Conservation (phyloP, 768 basidiomycete species). For the Boletellus emodensis region DNA sequence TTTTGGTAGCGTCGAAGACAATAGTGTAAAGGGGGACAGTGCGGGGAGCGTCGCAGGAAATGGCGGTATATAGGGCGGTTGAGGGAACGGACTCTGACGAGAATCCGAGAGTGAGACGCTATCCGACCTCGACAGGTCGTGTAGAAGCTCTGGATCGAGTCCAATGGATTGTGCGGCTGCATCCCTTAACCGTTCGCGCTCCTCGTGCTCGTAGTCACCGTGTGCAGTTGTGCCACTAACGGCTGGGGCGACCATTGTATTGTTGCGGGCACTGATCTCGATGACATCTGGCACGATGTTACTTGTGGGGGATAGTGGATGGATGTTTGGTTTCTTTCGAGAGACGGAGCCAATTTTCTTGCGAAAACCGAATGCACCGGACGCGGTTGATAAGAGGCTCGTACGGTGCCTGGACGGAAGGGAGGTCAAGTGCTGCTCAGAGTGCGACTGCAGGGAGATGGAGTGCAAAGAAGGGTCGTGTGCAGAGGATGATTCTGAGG, state of each 20-base stretch:
- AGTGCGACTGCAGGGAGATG: constrained; percentile 2
- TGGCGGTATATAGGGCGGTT: constrained; percentile 35
- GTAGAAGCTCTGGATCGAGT: constrained; percentile 50
- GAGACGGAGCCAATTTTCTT: constrained; percentile 39
- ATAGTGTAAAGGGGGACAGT: constrained; percentile 50
- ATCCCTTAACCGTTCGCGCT: constrained; percentile 70
- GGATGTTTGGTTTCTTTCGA: constrained; percentile 36
- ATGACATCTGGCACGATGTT: constrained; percentile 65
- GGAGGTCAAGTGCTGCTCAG: constrained; percentile 3
- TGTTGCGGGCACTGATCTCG: constrained; percentile 54
- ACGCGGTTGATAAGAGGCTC: constrained; percentile 50
- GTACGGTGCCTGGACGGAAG: constrained; percentile 36
- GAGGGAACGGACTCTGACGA: constrained; percentile 10
- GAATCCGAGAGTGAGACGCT: constrained; percentile 14
- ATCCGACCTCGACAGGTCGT: constrained; percentile 28
- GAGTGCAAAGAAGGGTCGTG: constrained; percentile 11
- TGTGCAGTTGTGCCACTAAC: constrained; percentile 23
- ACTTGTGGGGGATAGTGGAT: constrained; percentile 28
- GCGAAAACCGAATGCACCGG: constrained; percentile 45
- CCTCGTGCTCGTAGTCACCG: constrained; percentile 60
- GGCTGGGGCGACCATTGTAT: constrained; percentile 14
- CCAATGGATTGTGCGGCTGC: constrained; percentile 77
- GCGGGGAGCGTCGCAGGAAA: constrained; percentile 59
- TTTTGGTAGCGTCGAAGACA: constrained; percentile 57
- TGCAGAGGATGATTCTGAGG: constrained; percentile 12